A percentile compares a stretch with the other conserved stretches of the same genome.
phyloP scores from a whole-genome alignment of 2,329 filamentous ascomycete genomes.

The Trichoderma lentiforme region DNA sequence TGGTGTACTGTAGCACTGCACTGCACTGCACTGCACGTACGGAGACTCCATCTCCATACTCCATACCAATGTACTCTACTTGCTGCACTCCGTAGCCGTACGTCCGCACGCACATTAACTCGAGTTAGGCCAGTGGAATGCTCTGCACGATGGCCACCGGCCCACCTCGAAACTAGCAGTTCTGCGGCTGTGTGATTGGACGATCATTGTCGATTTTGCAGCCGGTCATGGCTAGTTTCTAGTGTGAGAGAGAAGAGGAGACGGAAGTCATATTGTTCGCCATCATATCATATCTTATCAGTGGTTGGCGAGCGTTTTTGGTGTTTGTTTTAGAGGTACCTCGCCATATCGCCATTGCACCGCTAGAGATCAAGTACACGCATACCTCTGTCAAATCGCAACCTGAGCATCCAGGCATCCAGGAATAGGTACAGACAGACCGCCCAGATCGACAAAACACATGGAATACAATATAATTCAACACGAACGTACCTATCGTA shows the following conservation, averaged over 20 bases:
- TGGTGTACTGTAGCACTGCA: neutral
- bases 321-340: neutral
- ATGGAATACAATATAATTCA: neutral
- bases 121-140: neutral
- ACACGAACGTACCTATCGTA: neutral
- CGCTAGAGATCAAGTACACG: neutral
- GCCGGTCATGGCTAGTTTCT: neutral
- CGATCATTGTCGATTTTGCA: neutral
- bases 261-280: neutral
- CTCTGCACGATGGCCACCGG: neutral
- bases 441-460: neutral
- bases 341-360: neutral
- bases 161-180: slow-evolving; percentile 3
- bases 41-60: too few species aligned
- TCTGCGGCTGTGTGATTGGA: slow-evolving; percentile 5
- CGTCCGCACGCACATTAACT: neutral
- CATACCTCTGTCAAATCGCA: neutral
- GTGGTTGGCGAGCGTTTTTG: neutral
- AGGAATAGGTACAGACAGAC: neutral
- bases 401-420: neutral
- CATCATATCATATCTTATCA: neutral
- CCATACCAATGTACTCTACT: neutral
- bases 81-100: neutral
- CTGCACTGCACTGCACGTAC: too few species aligned
- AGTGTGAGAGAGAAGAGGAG: neutral